phyloP scores from a whole-genome alignment of 108 stramenopile genomes.

The Stephanodiscus triporus region DNA sequence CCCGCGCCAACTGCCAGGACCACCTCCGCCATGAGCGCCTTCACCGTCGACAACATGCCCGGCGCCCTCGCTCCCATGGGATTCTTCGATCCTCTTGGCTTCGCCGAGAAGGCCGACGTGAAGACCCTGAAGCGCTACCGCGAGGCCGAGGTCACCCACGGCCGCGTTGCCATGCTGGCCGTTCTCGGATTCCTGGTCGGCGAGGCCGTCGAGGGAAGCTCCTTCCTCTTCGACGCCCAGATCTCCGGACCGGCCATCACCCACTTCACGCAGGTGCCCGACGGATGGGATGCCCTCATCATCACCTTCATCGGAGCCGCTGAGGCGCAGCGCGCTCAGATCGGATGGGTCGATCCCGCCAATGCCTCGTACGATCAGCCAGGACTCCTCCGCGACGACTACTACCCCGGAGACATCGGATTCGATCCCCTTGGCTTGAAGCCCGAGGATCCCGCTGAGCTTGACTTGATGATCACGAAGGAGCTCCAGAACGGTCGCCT shows the following conservation, averaged over 20 bases:
- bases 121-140: slow-evolving; percentile 77
- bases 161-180: slow-evolving; percentile 65
- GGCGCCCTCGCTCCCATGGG: slow-evolving; percentile 44
- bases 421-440: slow-evolving; percentile 92
- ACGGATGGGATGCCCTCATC: slow-evolving; percentile 60
- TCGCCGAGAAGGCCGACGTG: slow-evolving; percentile 70
- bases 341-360: no score
- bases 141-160: slow-evolving; percentile 86
- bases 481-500: no score
- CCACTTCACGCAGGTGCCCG: slow-evolving; percentile 80
- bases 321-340: slow-evolving; percentile 25
- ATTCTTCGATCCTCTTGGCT: slow-evolving; percentile 55
- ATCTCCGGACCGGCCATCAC: slow-evolving; percentile 89
- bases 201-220: slow-evolving; percentile 69
- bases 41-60: slow-evolving; percentile 19
- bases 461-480: no score
- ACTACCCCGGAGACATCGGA: slow-evolving; percentile 80
- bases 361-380: slow-evolving; percentile 38
- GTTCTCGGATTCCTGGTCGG: slow-evolving; percentile 43
- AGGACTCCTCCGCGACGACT: slow-evolving; percentile 35
- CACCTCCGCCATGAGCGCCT: slow-evolving; percentile 26
- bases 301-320: slow-evolving; percentile 65
- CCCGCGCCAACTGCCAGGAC: slow-evolving; percentile 7
- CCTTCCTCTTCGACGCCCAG: slow-evolving; percentile 74
- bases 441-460: no score